phyloP scores from a whole-genome alignment of 2,329 filamentous ascomycete genomes.

The Chrysosporium queenslandicum region DNA sequence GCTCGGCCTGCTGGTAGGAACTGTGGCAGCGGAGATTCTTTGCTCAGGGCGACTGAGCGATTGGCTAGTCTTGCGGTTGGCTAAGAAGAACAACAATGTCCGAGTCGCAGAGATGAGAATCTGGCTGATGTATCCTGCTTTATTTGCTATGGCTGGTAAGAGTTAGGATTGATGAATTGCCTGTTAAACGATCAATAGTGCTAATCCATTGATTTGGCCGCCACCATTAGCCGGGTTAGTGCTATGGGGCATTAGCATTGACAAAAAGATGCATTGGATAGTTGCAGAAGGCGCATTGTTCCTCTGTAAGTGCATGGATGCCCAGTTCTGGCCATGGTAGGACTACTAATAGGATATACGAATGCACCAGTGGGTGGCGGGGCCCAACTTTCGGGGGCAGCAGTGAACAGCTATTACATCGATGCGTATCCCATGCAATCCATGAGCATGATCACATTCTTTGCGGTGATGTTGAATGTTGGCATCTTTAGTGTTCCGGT shows the following conservation, averaged over 20 bases:
- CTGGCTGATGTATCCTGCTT: slow-evolving; percentile 48
- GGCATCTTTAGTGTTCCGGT: slow-evolving; percentile 40
- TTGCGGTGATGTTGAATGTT: slow-evolving; percentile 45
- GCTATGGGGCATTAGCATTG: slow-evolving; percentile 48
- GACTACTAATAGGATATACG: slow-evolving; percentile 7
- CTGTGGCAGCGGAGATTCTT: slow-evolving; percentile 42
- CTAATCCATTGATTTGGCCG: not conserved
- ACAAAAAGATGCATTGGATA: slow-evolving; percentile 47
- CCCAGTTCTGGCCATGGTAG: not conserved
- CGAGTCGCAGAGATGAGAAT: slow-evolving; percentile 47
- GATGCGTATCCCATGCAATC: slow-evolving; percentile 48
- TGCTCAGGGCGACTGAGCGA: slow-evolving; percentile 48
- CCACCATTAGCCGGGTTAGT: slow-evolving; percentile 37
- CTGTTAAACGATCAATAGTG: not conserved
- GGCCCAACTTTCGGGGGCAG: slow-evolving; percentile 49
- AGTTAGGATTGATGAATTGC: too few relatives aligned
- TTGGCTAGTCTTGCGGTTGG: slow-evolving; percentile 39
- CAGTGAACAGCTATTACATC: slow-evolving; percentile 44
- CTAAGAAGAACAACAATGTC: slow-evolving; percentile 36
- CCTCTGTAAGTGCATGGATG: slow-evolving; percentile 36
- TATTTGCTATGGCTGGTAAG: slow-evolving; percentile 36
- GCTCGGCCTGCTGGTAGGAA: slow-evolving; percentile 46
- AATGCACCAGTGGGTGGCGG: slow-evolving; percentile 40
- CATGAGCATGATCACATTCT: slow-evolving; percentile 47
- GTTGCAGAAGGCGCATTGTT: slow-evolving; percentile 49